Conservation (phyloP, 306 rosid genomes). For the Lithocarpus polystachyus region DNA sequence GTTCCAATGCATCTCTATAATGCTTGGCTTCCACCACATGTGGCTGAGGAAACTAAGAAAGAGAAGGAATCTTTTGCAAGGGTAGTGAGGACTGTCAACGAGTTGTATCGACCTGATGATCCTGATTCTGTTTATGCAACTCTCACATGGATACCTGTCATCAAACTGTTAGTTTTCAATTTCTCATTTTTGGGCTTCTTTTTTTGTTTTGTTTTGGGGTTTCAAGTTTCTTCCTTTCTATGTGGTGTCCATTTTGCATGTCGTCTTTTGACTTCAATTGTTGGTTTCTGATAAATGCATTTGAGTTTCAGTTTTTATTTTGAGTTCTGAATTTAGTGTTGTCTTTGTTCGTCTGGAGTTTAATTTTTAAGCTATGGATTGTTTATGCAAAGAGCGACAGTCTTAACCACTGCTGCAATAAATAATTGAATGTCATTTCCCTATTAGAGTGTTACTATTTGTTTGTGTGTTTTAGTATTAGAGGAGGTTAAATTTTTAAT, state of each 20-base stretch:
- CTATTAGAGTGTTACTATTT: too few species aligned
- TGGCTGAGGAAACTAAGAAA: constrained; percentile 56
- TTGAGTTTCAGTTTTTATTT: background rate
- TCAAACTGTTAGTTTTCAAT: constrained; percentile 77
- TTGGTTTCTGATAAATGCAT: background rate
- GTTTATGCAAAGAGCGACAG: too few species aligned
- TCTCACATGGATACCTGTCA: constrained; percentile 77
- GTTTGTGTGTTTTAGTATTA: too few species aligned
- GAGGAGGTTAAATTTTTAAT: too few species aligned
- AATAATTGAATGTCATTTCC: too few species aligned
- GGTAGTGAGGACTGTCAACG: constrained; percentile 50
- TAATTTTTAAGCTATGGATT: too few species aligned
- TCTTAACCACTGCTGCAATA: too few species aligned
- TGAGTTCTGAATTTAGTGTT: background rate
- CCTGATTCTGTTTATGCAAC: constrained; percentile 86
- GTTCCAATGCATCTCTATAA: constrained; percentile 78
- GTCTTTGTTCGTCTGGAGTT: too few species aligned
- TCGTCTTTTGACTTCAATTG: background rate
- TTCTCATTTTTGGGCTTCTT: constrained; percentile 2
- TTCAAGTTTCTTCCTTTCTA: background rate
- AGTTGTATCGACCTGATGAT: constrained; percentile 54
- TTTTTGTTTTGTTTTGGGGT: background rate
- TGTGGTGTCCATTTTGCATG: background rate
- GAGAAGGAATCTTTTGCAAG: constrained; percentile 79
- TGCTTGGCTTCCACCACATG: constrained; percentile 98